Evolutionary conservation across 805 yeast species (phyloP), one percentile per base, ranked within the genome.

Genomic region (Candida cerambycidarum): DNA sequence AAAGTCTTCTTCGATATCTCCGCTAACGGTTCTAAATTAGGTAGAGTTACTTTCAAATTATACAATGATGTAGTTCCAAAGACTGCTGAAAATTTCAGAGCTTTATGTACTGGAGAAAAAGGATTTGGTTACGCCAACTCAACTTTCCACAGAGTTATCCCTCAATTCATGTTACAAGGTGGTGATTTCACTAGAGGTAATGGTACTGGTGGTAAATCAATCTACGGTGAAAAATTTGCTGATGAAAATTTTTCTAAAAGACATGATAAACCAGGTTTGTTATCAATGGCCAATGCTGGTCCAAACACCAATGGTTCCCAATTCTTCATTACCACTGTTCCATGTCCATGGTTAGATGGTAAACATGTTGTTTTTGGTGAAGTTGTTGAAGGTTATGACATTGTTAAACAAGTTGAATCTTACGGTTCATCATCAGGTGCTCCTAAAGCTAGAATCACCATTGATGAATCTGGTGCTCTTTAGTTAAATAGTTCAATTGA

Each of bases 121-220:
- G 98, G 97, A 49, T 86, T 73, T 59, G 96, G 96, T 47, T 89
- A 83, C 80, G 82, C 83, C 63, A 79, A 76, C 59, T 86, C 95
- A 38, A 75, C 82, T 53, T 90, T 92, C 93, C 97, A 90, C 88
- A 85, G 97, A 76, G 95, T 90, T 53, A 89, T 89, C 61, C 97
- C 97, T 53, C 82, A 85, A 68, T 90, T 90, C 78, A 90, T 90
- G 98, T 76, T 92, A 65, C 98, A 90, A 78, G 97, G 78, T 59
- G 76, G 76, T 56, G 76, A 71, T 53, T 69, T 69, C 62, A 65
- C 71, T 51, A 60, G 65, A 71, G 84, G 87, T 68, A 83, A 86
- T 67, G 97, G 98, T 56, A 82, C 85, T 57, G 98, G 98, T 65
- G 98, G 98, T 65, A 82, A 82, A 68, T 83, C 89, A 37, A 85